These are phyloP conservation scores for Daldinia vernicosa DNA, from an alignment of 495 filamentous ascomycete genomes.

Conservation along the genomic window DNA sequence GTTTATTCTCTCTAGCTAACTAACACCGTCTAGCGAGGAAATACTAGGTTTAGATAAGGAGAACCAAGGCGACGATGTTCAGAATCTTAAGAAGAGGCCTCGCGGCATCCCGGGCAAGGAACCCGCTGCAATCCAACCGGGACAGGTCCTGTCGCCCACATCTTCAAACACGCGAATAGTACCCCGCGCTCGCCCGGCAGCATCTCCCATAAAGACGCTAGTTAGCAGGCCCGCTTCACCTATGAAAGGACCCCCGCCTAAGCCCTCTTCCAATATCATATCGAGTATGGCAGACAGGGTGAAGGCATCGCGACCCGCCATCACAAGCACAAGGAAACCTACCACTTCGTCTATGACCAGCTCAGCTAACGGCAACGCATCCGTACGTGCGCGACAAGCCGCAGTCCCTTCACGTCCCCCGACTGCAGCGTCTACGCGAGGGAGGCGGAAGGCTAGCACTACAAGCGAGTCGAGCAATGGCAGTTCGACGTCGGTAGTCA, in stretches of 20 bases:
- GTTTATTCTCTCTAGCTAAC: constrained; percentile 10
- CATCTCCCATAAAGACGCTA: constrained; percentile 50
- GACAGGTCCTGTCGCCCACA: constrained; percentile 78
- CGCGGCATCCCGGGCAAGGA: constrained; percentile 39
- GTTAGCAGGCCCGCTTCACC: constrained; percentile 54
- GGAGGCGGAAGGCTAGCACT: constrained; percentile 57
- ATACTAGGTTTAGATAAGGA: constrained; percentile 79
- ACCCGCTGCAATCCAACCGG: constrained; percentile 42
- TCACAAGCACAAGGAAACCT: constrained; percentile 58
- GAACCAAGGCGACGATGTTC: constrained; percentile 68
- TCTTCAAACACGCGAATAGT: constrained; percentile 79
- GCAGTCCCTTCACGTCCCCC: constrained; percentile 41
- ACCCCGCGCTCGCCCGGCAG: constrained; percentile 50
- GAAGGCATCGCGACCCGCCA: constrained; percentile 57
- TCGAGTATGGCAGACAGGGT: constrained; percentile 70
- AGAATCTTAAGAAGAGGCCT: constrained; percentile 57
- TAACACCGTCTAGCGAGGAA: constrained; percentile 63
- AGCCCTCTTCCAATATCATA: constrained; percentile 50
- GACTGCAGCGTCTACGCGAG: constrained; percentile 50
- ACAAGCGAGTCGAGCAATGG: constrained; percentile 60
- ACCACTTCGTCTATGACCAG: constrained; percentile 54
- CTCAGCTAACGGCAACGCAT: constrained; percentile 41
- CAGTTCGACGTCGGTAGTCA: constrained; percentile 57
- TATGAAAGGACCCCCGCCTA: constrained; percentile 53
- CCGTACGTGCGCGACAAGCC: constrained; percentile 50